Evolutionary conservation across 2,329 filamentous ascomycete species (phyloP).

Genomic region (Phaeosphaeriaceae sp.): DNA sequence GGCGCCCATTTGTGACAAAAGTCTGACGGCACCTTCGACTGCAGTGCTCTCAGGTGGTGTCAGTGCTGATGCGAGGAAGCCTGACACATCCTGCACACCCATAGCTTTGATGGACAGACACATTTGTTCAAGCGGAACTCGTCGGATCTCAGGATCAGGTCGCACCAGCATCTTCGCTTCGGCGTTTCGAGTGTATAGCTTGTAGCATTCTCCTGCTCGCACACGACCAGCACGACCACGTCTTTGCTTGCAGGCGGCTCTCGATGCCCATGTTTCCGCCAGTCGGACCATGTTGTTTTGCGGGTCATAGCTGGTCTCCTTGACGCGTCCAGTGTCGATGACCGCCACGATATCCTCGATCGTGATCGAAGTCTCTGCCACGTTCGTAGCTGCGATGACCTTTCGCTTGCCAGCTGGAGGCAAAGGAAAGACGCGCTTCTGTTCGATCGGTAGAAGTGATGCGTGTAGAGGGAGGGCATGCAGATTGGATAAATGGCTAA

Average conservation of each 20-base stretch:
- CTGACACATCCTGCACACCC: conserved; percentile 82
- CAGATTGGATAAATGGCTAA: conserved; percentile 71
- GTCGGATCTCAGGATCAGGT: conserved; percentile 90
- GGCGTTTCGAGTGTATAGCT: conserved; percentile 87
- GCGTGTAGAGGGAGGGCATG: conserved; percentile 90
- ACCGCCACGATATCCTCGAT: conserved; percentile 97
- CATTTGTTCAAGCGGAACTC: conserved; percentile 91
- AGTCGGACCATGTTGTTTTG: conserved; percentile 93
- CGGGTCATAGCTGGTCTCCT: conserved; percentile 93
- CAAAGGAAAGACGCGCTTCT: conserved; percentile 82
- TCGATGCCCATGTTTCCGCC: conserved; percentile 93
- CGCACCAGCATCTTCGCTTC: conserved; percentile 86
- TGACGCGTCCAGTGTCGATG: conserved; percentile 93
- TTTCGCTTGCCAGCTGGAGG: conserved; percentile 85
- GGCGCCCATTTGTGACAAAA: conserved; percentile 86
- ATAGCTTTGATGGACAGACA: conserved; percentile 95
- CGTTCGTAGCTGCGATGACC: conserved; percentile 93
- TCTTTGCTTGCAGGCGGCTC: conserved; percentile 91
- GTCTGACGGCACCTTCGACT: conserved; percentile 81
- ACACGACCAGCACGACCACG: conserved; percentile 94
- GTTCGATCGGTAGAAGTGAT: conserved; percentile 86
- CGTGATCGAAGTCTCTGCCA: conserved; percentile 97
- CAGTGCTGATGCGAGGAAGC: conserved; percentile 84
- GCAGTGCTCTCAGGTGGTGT: conserved; percentile 87
- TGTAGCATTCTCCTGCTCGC: conserved; percentile 89